Percentiles rank a stretch among this genome's conserved stretches.
Evolutionary conservation across 768 basidiomycete genomes (phyloP).

Genomic region (Scleroderma bovista): DNA sequence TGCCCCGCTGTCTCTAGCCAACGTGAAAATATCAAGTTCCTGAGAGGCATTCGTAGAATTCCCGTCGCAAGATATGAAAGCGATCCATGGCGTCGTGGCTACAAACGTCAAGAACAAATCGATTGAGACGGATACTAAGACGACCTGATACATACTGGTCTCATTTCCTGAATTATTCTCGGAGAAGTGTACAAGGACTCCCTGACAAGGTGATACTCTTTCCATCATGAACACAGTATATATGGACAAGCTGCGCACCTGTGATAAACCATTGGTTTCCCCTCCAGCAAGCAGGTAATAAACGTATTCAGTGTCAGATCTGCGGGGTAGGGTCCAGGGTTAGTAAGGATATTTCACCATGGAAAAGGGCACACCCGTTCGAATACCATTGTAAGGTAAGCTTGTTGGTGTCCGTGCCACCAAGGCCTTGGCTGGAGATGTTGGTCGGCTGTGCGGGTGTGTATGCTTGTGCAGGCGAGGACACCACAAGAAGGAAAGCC

Average conservation of each 20-base stretch:
- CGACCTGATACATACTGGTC: conserved; percentile 44
- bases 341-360: not conserved
- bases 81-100: conserved; percentile 87
- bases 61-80: conserved; percentile 75
- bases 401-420: conserved; percentile 33
- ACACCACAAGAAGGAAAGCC: conserved; percentile 2
- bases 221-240: not conserved
- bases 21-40: conserved; percentile 72
- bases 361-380: conserved; percentile 36
- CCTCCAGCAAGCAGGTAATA: conserved; percentile 55
- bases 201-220: conserved; percentile 35
- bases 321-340: conserved; percentile 18
- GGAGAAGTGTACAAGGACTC: conserved; percentile 79
- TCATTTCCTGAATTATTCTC: conserved; percentile 48
- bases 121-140: conserved; percentile 2
- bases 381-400: conserved; percentile 59
- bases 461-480: conserved; percentile 38
- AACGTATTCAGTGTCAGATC: conserved; percentile 49
- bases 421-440: conserved; percentile 37
- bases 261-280: conserved; percentile 44
- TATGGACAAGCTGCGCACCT: conserved; percentile 37
- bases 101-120: conserved; percentile 10
- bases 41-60: conserved; percentile 64
- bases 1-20: conserved; percentile 75
- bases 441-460: conserved; percentile 64